These are phyloP conservation scores for Teunomyces cretensis DNA, from an alignment of 805 yeast species.

Conservation along the genomic window DNA sequence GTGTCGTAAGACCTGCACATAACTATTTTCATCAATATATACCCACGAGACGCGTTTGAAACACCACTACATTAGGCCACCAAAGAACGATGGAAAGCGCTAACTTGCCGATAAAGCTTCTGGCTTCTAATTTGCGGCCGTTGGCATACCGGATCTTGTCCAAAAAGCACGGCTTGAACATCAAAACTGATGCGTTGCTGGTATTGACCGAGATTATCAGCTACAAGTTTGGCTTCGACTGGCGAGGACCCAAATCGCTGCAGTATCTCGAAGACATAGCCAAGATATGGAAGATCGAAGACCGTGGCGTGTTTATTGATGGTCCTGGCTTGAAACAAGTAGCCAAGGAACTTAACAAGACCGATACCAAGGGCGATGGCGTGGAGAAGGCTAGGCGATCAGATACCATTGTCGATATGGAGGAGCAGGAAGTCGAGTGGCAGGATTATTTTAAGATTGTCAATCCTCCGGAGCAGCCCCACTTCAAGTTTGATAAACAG, in stretches of 20 bases:
- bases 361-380: constrained; percentile 15
- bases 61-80: not conserved
- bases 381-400: constrained; percentile 14
- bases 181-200: constrained; percentile 80
- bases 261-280: constrained; percentile 75
- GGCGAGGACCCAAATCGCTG: constrained; percentile 72
- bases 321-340: constrained; percentile 67
- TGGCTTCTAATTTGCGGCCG: constrained; percentile 84
- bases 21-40: not conserved
- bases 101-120: constrained; percentile 68
- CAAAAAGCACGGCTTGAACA: constrained; percentile 87
- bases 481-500: constrained; percentile 56
- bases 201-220: constrained; percentile 77
- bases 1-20: not conserved
- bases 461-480: constrained; percentile 64
- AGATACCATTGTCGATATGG: constrained; percentile 21
- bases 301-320: constrained; percentile 81
- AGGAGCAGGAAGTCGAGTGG: constrained; percentile 54
- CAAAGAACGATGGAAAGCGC: not conserved
- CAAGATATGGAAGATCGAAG: constrained; percentile 82
- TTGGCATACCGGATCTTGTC: constrained; percentile 87
- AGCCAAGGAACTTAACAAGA: constrained; percentile 50
- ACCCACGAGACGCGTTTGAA: not conserved
- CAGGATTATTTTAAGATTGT: constrained; percentile 66
- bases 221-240: constrained; percentile 73